phyloP scores from a whole-genome alignment of 140 eudicot genomes.

The Stevia rebaudiana region DNA sequence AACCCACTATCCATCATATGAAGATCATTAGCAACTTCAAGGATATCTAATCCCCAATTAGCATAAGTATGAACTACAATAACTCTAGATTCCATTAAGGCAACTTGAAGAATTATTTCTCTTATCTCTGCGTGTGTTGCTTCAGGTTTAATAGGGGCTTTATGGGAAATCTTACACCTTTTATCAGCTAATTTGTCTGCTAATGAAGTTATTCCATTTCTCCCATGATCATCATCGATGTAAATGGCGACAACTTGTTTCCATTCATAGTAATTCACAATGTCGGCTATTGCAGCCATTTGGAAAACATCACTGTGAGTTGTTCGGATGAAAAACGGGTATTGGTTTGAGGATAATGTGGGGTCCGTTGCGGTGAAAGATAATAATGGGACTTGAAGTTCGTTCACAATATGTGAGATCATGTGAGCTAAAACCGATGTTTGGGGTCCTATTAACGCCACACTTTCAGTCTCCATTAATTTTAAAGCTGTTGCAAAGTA shows the following conservation, averaged over 20 bases:
- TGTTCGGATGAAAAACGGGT: slow-evolving; percentile 61
- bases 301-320: slow-evolving; percentile 64
- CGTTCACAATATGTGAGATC: slow-evolving; percentile 52
- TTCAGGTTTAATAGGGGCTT: slow-evolving; percentile 41
- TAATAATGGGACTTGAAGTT: slow-evolving; percentile 61
- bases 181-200: slow-evolving; percentile 51
- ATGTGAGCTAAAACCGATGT: slow-evolving; percentile 63
- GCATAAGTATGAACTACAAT: slow-evolving; percentile 56
- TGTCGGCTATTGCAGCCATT: slow-evolving; percentile 80
- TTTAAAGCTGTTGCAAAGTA: slow-evolving; percentile 45
- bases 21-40: slow-evolving; percentile 47
- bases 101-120: slow-evolving; percentile 45
- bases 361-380: slow-evolving; percentile 85
- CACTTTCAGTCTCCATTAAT: slow-evolving; percentile 55
- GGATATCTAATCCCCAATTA: slow-evolving; percentile 42
- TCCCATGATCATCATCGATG: slow-evolving; percentile 71
- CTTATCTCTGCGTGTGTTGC: slow-evolving; percentile 42
- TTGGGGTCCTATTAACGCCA: slow-evolving; percentile 83
- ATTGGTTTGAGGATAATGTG: slow-evolving; percentile 62
- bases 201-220: slow-evolving; percentile 62
- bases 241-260: slow-evolving; percentile 59
- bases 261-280: slow-evolving; percentile 57
- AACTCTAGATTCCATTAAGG: slow-evolving; percentile 53
- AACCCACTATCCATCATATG: slow-evolving; percentile 62
- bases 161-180: slow-evolving; percentile 53